Evolutionary conservation across 441 rosid species (phyloP), one percentile per base, ranked within the genome.

Genomic region (Erysimum pusillum): DNA sequence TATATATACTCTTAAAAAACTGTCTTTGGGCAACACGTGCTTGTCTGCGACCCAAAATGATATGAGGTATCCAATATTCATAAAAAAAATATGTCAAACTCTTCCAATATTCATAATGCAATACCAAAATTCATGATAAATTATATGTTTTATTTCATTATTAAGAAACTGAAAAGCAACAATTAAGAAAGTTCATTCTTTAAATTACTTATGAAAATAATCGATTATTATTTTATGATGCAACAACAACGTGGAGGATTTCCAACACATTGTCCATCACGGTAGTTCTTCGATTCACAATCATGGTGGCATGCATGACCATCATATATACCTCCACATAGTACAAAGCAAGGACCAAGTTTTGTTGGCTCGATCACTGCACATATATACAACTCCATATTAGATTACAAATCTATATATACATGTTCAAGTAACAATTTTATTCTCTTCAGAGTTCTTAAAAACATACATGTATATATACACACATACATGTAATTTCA

Each of bases 361-460:
- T 20, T 20, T 52, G 57, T 3, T 52, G 57, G 57, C 5, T 52
- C n/a, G 57, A 52, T 52, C 32, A 52, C 57, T 52, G 57, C 57
- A 52, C 7, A 52, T 51, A 10, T 22, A 4, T 52, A 20, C 57
- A 52, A 20, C 57, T 20, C 31, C 14, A 52, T 31, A 52, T 20
- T 52, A 22, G 22, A 18, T 11, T 52, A 52, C 10, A 52, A 10
- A 2, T n/a, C 3, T 10, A 6, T 52, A 49, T 7, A 49, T 10
- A 20, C n/a, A 52, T 52, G 57, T 20, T 32, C 32, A 9, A 20
- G 22, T 52, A 52, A 52, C n/a, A 52, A 2, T 38, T 38, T 10
- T 34, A 34, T 11, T 10, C 1, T 8, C 4, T 8, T 1, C 22
- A 15, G 7, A 8, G 53, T 20, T 20, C 7, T 20, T 52, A 1